Evolutionary conservation across 129 eudicot genomes (phyloP).

Genomic region (Pittosporum tobira): DNA sequence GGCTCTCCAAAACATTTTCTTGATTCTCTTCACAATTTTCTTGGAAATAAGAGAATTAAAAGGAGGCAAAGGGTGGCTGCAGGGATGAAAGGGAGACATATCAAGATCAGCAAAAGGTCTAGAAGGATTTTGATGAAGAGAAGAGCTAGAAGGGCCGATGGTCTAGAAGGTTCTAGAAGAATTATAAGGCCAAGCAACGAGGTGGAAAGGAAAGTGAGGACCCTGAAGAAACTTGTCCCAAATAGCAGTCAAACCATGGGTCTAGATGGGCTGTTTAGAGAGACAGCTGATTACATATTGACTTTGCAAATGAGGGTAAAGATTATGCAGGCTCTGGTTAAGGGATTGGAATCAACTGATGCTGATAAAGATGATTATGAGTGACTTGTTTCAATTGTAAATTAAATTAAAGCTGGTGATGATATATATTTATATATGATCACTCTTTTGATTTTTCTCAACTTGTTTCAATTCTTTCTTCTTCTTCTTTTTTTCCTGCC

Average conservation of each 20-base stretch:
- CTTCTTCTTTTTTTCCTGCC: no score
- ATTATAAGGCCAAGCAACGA: constrained; percentile 15
- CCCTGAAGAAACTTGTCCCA: constrained; percentile 50
- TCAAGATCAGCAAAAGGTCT: constrained; percentile 13
- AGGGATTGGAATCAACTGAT: constrained; percentile 37
- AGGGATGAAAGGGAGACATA: constrained; percentile 13
- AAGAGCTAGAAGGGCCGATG: constrained; percentile 2
- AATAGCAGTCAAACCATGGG: constrained; percentile 26
- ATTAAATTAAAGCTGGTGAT: neutral
- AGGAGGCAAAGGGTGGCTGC: constrained; percentile 15
- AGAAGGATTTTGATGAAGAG: constrained; percentile 15
- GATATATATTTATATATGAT: neutral
- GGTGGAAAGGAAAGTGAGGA: constrained; percentile 38
- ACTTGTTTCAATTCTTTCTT: no score
- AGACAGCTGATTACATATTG: constrained; percentile 77
- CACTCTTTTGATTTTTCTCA: neutral
- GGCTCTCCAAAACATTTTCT: constrained; percentile 24
- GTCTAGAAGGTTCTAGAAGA: constrained; percentile 18
- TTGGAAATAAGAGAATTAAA: constrained; percentile 17
- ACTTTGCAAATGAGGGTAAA: constrained; percentile 59
- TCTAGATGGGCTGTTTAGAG: constrained; percentile 53
- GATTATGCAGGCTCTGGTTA: constrained; percentile 67
- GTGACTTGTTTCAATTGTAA: neutral
- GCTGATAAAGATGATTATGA: neutral
- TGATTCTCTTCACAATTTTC: constrained; percentile 15